Evolutionary conservation across 352 stramenopile species (phyloP).

Genomic region (Phytophthora agathidicida): DNA sequence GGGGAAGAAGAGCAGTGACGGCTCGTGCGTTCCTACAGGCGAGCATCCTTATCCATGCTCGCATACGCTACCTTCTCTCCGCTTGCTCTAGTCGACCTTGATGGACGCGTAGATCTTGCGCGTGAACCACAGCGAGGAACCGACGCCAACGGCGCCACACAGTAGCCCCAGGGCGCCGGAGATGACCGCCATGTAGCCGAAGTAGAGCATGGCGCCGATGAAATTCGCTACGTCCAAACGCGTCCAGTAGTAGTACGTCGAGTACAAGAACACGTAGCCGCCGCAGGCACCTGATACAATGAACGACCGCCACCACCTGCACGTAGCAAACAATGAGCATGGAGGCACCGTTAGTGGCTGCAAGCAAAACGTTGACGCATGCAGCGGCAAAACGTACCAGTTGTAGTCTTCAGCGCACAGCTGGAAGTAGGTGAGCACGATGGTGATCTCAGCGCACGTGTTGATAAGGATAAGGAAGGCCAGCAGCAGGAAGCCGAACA

Average conservation of each 20-base stretch:
- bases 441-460: conserved; percentile 99
- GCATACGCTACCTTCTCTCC: conserved; percentile 4
- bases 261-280: conserved; percentile 99
- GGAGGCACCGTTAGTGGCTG: background rate
- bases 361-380: background rate
- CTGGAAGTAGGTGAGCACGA: conserved; percentile 99
- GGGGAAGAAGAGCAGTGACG: background rate
- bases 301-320: conserved; percentile 98
- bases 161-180: conserved; percentile 96
- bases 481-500: conserved; percentile 99
- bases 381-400: conserved; percentile 86
- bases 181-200: conserved; percentile 99
- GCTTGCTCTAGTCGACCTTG: conserved; percentile 46
- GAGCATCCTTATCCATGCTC: conserved; percentile 6
- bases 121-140: conserved; percentile 98
- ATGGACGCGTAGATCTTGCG: conserved; percentile 96
- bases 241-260: conserved; percentile 98
- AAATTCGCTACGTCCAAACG: conserved; percentile 95
- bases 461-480: conserved; percentile 99
- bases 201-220: conserved; percentile 94
- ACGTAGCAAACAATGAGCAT: background rate
- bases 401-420: conserved; percentile 99
- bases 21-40: conserved; percentile 16
- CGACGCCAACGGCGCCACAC: conserved; percentile 96
- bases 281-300: conserved; percentile 96